Conservation (phyloP, 768 basidiomycete species). For the Hygrophorus pudorinus region DNA sequence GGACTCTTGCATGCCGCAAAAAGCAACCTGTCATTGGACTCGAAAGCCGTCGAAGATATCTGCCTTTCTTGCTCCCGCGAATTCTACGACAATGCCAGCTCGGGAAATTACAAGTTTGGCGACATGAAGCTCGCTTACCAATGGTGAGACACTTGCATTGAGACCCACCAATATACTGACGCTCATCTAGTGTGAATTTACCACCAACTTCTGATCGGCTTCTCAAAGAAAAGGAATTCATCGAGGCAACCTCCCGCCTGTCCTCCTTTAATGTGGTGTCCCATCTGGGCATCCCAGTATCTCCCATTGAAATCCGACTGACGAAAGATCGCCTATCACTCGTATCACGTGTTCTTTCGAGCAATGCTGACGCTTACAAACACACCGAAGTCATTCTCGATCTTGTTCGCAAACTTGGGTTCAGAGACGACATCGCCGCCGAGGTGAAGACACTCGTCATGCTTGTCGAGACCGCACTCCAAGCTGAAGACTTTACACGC, state of each 20-base stretch:
- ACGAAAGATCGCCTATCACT: conserved; percentile 83
- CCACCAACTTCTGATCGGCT: conserved; percentile 55
- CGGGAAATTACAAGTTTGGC: conserved; percentile 85
- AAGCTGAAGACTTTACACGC: conserved; percentile 65
- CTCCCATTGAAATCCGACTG: conserved; percentile 89
- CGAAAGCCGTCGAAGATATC: conserved; percentile 56
- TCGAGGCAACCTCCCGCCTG: conserved; percentile 93
- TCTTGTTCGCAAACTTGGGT: conserved; percentile 82
- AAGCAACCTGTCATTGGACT: conserved; percentile 38
- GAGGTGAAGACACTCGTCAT: conserved; percentile 80
- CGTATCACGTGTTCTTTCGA: conserved; percentile 78
- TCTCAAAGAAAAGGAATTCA: conserved; percentile 74
- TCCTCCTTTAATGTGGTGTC: conserved; percentile 85
- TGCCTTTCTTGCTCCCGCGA: conserved; percentile 77
- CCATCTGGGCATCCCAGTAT: conserved; percentile 63
- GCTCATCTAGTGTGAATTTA: conserved; percentile 56
- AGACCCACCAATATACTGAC: background rate
- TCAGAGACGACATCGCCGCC: conserved; percentile 57
- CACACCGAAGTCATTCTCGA: conserved; percentile 90
- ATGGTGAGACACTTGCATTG: conserved; percentile 47
- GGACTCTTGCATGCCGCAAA: conserved; percentile 40
- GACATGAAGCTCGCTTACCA: conserved; percentile 97
- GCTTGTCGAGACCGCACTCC: conserved; percentile 82
- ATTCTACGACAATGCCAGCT: conserved; percentile 90
- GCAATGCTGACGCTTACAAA: conserved; percentile 80